A percentile compares a stretch with the other conserved stretches of the same genome.
These are phyloP conservation scores for Hepatocystis sp. DNA, from an alignment of 169 alveolate genomes.

Conservation along the genomic window DNA sequence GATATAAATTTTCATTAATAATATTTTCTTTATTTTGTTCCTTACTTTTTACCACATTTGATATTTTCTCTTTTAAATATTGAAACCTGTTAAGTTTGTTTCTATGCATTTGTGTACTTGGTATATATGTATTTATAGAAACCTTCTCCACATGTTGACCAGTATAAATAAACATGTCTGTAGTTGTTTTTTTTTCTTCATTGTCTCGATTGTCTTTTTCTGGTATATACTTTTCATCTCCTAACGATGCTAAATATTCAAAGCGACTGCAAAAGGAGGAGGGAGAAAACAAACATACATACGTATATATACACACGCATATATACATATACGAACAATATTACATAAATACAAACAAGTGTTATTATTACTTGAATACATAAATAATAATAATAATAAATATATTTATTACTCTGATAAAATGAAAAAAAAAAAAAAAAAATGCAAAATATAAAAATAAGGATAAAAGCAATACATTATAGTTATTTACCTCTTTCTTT, in stretches of 20 bases:
- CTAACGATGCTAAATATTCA: slow-evolving; percentile 35
- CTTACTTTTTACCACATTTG: slow-evolving; percentile 25
- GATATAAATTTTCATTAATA: slow-evolving; percentile 1
- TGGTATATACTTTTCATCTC: slow-evolving; percentile 19
- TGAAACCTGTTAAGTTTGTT: slow-evolving; percentile 25
- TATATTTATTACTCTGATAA: not conserved
- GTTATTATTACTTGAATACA: not conserved
- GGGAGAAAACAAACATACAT: not conserved
- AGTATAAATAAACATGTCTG: slow-evolving; percentile 57
- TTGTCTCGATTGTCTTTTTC: not conserved
- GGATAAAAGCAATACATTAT: no score
- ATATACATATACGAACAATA: not conserved
- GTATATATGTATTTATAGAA: slow-evolving; percentile 21
- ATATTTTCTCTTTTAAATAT: slow-evolving; percentile 56
- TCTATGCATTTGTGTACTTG: slow-evolving; percentile 17
- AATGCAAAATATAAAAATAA: not conserved
- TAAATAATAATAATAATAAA: not conserved
- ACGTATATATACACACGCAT: not conserved
- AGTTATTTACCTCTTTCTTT: slow-evolving; percentile 58
- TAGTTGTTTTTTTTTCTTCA: slow-evolving; percentile 5
- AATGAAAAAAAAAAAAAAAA: not conserved
- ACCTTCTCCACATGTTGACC: slow-evolving; percentile 45
- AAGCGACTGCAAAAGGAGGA: slow-evolving; percentile 27
- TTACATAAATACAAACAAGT: not conserved
- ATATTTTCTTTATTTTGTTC: slow-evolving; percentile 17